Conservation (phyloP, 345 rosid species). For the Brassica rapa region DNA sequence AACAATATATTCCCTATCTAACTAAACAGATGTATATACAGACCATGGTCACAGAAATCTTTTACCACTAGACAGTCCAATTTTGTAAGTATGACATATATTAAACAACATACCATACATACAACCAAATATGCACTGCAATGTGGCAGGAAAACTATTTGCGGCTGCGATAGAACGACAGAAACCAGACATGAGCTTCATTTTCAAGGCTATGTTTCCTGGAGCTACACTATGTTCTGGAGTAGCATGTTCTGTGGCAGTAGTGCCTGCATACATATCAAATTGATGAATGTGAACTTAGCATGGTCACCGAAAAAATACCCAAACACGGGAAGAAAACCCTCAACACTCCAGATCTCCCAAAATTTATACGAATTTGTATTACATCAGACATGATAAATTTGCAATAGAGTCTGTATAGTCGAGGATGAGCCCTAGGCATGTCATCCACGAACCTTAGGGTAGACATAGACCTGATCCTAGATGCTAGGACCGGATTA, state of each 20-base stretch:
- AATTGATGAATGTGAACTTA: slow-evolving; percentile 23
- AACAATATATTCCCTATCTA: background rate
- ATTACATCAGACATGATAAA: slow-evolving; percentile 6
- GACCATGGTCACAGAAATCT: slow-evolving; percentile 5
- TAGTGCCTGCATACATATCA: slow-evolving; percentile 57
- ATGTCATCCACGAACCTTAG: slow-evolving; percentile 16
- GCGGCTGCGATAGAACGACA: slow-evolving; percentile 85
- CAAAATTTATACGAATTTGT: background rate
- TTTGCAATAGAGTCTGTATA: slow-evolving; percentile 24
- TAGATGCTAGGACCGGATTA: background rate
- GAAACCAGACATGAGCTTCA: slow-evolving; percentile 73
- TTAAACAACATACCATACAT: slow-evolving; percentile 64
- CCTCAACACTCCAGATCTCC: slow-evolving; percentile 13
- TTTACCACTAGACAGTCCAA: slow-evolving; percentile 1
- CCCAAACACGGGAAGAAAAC: slow-evolving; percentile 20
- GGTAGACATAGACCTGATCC: slow-evolving; percentile 17
- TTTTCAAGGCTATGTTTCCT: slow-evolving; percentile 66
- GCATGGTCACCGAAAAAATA: slow-evolving; percentile 17
- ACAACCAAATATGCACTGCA: slow-evolving; percentile 96
- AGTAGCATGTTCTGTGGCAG: slow-evolving; percentile 57
- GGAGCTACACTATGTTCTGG: slow-evolving; percentile 70
- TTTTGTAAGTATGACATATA: slow-evolving; percentile 4
- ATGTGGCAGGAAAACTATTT: slow-evolving; percentile 85
- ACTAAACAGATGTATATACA: slow-evolving; percentile 11
- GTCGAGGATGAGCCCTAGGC: slow-evolving; percentile 2